A percentile compares a stretch with the other conserved stretches of the same genome.
Evolutionary conservation across 768 basidiomycete genomes (phyloP).

Genomic region (Amanita polypyramis): DNA sequence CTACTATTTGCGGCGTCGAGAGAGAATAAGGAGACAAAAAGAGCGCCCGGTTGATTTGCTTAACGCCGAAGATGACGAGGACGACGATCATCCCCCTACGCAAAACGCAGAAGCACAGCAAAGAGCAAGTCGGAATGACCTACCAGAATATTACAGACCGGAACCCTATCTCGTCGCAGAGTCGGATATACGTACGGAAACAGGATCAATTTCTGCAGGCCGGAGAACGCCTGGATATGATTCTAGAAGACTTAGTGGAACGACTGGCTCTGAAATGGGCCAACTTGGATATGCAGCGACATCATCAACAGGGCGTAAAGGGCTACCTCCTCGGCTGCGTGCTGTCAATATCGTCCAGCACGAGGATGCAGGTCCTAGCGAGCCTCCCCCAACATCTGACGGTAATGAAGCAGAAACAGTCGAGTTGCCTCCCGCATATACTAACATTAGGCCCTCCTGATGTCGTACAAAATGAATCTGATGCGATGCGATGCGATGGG

Average conservation of each 20-base stretch:
- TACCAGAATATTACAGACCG: conserved; percentile 64
- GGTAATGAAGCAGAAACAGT: conserved; percentile 52
- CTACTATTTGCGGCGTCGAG: conserved; percentile 41
- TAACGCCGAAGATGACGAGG: conserved; percentile 48
- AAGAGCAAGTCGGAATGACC: conserved; percentile 27
- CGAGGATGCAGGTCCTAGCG: conserved; percentile 66
- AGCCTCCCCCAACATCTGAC: conserved; percentile 15
- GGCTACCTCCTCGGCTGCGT: conserved; percentile 42
- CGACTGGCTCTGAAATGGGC: conserved; percentile 30
- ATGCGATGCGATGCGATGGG: background rate
- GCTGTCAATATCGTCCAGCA: conserved; percentile 79
- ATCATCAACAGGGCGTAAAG: conserved; percentile 28
- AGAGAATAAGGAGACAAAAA: conserved; percentile 28
- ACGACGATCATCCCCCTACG: conserved; percentile 19
- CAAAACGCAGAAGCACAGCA: background rate
- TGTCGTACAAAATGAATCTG: background rate
- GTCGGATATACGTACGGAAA: conserved; percentile 20
- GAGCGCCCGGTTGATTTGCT: conserved; percentile 63
- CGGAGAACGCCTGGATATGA: conserved; percentile 8
- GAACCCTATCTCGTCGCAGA: conserved; percentile 69
- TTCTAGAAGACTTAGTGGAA: conserved; percentile 27
- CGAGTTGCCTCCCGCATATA: conserved; percentile 79
- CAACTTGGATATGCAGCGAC: conserved; percentile 16
- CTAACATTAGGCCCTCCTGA: conserved; percentile 34
- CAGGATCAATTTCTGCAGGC: conserved; percentile 7